Base-by-base conservation (phyloP, 345 rosid species). In the Citrus maxima region DNA sequence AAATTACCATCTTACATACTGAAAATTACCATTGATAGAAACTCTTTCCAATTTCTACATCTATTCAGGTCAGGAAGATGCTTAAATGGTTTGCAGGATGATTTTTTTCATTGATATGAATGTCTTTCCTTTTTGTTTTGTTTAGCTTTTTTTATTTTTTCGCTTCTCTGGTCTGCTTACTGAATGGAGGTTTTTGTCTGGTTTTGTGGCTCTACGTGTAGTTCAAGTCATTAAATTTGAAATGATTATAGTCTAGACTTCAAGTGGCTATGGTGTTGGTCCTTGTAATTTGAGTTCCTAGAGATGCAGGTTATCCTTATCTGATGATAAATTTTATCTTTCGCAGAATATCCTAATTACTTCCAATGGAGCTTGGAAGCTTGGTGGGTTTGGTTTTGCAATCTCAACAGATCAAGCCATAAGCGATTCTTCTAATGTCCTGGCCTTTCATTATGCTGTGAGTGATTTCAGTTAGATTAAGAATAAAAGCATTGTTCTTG, bases 341-440 rank as follows among this genome's bases (percentile, higher is more conserved):
- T 78, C 80, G 80, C 93, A 94, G 99, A 96, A 93, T 89, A 85
- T 94, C 78, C 86, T 96, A 40, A 90, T 96, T 69, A 96, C 99
- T 32, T 90, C 93, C 58, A 77, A 86, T 85, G 99, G 99, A 79
- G 97, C 99, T 56, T 96, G 99, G 99, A 96, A 96, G 86, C 97
- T 96, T 80, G 95, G 95, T 54, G 99, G 99, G 77, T 96, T 96
- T 86, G 91, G 98, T 24, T 93, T 96, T 89, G 90, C 98, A 72
- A 83, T 90, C 80, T 63, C 97, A 68, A 58, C 87, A 12, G 94
- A 92, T 73, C 95, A 93, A 79, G 85, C 83, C 68, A 82, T 82
- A 38, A 84, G 88, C 65, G 87, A 90, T 82, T 86, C 92, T 77
- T 46, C 51, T 4, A 84, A 81, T 81, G 87, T 80, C 71, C 92